phyloP scores from a whole-genome alignment of 257 asterid genomes.

The Misopates orontium region DNA sequence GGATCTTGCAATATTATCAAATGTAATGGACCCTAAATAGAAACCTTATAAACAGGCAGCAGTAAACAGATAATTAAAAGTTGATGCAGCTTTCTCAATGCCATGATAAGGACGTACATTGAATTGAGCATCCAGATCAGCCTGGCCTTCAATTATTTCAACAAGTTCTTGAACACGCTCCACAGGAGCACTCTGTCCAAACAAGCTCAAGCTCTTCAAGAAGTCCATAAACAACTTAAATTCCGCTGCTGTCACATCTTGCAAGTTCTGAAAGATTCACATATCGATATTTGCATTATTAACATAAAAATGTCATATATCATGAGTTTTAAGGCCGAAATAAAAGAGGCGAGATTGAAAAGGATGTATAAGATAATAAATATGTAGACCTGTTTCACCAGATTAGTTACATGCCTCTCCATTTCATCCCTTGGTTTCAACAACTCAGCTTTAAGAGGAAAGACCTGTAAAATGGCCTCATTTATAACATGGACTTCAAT shows the following conservation, averaged over 20 bases:
- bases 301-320: conserved; percentile 2
- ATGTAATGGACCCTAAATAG: conserved; percentile 6
- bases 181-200: conserved; percentile 75
- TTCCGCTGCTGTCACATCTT: conserved; percentile 88
- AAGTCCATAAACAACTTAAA: conserved; percentile 87
- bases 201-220: conserved; percentile 85
- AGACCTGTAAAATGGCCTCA: conserved; percentile 56
- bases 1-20: conserved; percentile 2
- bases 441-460: conserved; percentile 80
- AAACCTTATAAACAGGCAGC: conserved; percentile 8
- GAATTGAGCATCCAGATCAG: conserved; percentile 92
- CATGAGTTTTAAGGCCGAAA: neutral
- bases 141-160: conserved; percentile 96
- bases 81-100: conserved; percentile 9
- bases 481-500: conserved; percentile 6
- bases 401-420: conserved; percentile 85
- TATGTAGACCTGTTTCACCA: conserved; percentile 77
- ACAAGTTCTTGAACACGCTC: conserved; percentile 95
- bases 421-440: conserved; percentile 80
- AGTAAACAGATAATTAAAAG: conserved; percentile 6
- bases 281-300: conserved; percentile 13
- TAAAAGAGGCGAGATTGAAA: neutral
- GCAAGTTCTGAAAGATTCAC: conserved; percentile 70
- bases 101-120: conserved; percentile 51
- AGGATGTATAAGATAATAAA: conserved; percentile 8